These are phyloP conservation scores for Cenococcum geophilum DNA, from an alignment of 495 filamentous ascomycete genomes.

Conservation along the genomic window DNA sequence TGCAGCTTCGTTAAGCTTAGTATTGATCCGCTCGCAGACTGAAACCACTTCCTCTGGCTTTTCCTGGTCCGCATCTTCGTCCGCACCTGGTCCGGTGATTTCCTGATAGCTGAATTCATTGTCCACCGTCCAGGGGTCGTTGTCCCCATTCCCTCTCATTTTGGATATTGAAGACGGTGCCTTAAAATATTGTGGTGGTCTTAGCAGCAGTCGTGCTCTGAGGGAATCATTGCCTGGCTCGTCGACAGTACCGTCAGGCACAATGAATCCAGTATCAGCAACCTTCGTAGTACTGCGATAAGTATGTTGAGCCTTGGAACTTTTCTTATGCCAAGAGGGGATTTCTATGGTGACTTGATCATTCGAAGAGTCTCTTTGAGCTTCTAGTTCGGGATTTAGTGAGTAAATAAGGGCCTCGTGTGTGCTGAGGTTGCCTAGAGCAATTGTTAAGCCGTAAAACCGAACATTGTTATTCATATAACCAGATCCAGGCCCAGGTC, in stretches of 20 bases:
- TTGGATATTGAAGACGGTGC: neutral
- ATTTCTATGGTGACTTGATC: neutral
- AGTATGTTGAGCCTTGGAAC: neutral
- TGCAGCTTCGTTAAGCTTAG: neutral
- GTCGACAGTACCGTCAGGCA: slow-evolving; percentile 20
- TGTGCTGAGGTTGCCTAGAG: slow-evolving; percentile 20
- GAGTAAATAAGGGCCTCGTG: slow-evolving; percentile 16
- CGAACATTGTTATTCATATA: slow-evolving; percentile 14
- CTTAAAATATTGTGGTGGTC: neutral
- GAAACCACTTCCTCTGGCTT: neutral
- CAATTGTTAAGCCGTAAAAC: slow-evolving; percentile 26
- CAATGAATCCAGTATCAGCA: slow-evolving; percentile 26
- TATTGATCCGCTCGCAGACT: neutral
- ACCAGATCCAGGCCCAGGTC: slow-evolving; percentile 7
- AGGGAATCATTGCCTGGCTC: neutral
- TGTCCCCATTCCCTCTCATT: neutral
- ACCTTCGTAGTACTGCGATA: neutral
- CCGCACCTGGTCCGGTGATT: neutral
- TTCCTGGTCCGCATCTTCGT: neutral
- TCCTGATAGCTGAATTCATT: slow-evolving; percentile 5
- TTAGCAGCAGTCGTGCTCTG: neutral
- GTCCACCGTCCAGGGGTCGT: neutral
- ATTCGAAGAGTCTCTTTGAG: neutral
- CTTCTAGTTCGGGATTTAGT: neutral
- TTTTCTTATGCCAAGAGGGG: neutral